A percentile compares a stretch with the other conserved stretches of the same genome.
phyloP scores from a whole-genome alignment of 257 asterid species.

The Ehretia macrophylla region DNA sequence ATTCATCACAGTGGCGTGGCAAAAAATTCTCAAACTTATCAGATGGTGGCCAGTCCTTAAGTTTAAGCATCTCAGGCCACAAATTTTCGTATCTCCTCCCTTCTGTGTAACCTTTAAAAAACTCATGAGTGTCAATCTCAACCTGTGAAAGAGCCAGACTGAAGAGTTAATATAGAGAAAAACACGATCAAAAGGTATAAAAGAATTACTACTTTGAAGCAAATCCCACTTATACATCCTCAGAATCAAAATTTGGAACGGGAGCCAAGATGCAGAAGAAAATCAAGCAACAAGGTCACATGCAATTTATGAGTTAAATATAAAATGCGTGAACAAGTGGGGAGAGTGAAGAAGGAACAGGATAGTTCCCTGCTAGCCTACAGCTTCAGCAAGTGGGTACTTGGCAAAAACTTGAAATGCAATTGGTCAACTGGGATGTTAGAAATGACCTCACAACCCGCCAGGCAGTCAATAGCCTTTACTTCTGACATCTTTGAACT shows the following conservation, averaged over 20 bases:
- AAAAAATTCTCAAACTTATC: conserved; percentile 79
- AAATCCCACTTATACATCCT: background rate
- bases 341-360: no score
- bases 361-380: no score
- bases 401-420: conserved; percentile 1
- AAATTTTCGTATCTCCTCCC: conserved; percentile 67
- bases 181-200: background rate
- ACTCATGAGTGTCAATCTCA: conserved; percentile 55
- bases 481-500: conserved; percentile 56
- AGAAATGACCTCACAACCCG: conserved; percentile 74
- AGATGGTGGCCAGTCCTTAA: conserved; percentile 96
- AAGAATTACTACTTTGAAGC: background rate
- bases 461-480: conserved; percentile 84
- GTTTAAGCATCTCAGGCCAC: conserved; percentile 99
- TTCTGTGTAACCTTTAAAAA: conserved; percentile 72
- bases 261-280: background rate
- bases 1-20: conserved; percentile 95
- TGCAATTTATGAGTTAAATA: no score
- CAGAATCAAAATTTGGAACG: no score
- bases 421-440: conserved; percentile 7
- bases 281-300: no score
- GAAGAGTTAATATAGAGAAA: background rate
- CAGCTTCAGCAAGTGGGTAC: no score
- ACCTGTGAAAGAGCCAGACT: conserved; percentile 38
- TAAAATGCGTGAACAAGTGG: no score